Conservation (phyloP, 2,329 filamentous ascomycete genomes). For the Verticillium albo-atrum region DNA sequence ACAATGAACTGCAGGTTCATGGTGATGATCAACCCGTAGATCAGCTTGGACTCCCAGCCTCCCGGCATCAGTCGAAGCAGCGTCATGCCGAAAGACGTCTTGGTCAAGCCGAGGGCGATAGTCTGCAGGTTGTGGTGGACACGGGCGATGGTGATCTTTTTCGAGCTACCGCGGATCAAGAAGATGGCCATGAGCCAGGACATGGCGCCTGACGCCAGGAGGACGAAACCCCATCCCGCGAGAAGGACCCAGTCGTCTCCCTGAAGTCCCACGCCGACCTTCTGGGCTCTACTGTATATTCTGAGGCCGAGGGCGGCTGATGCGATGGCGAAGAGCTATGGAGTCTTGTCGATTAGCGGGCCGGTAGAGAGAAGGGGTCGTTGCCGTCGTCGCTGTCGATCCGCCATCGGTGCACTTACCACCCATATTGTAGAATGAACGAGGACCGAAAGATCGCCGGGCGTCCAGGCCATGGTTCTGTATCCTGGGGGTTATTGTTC, state of each 20-base stretch:
- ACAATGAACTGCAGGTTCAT: conserved; percentile 22
- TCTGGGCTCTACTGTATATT: conserved; percentile 16
- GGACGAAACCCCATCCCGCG: conserved; percentile 18
- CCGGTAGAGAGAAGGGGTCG: background rate
- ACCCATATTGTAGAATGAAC: conserved; percentile 6
- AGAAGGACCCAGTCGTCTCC: conserved; percentile 25
- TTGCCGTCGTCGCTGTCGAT: too few relatives aligned
- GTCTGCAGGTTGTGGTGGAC: conserved; percentile 20
- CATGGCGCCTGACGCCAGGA: conserved; percentile 13
- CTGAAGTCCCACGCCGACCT: conserved; percentile 18
- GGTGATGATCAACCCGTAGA: conserved; percentile 26
- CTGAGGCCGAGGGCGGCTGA: background rate
- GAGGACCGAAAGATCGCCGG: background rate
- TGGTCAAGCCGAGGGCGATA: conserved; percentile 25
- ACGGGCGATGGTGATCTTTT: conserved; percentile 13
- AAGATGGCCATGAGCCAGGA: conserved; percentile 6
- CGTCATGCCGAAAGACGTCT: conserved; percentile 32
- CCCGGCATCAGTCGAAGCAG: conserved; percentile 25
- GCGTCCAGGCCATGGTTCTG: background rate
- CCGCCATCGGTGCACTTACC: background rate
- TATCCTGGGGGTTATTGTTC: background rate
- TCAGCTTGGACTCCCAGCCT: conserved; percentile 15
- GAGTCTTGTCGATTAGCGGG: background rate
- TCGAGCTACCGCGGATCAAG: conserved; percentile 8
- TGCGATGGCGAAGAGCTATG: background rate